Evolutionary conservation across 2,329 filamentous ascomycete species (phyloP).

Genomic region (Colletotrichum phormii): DNA sequence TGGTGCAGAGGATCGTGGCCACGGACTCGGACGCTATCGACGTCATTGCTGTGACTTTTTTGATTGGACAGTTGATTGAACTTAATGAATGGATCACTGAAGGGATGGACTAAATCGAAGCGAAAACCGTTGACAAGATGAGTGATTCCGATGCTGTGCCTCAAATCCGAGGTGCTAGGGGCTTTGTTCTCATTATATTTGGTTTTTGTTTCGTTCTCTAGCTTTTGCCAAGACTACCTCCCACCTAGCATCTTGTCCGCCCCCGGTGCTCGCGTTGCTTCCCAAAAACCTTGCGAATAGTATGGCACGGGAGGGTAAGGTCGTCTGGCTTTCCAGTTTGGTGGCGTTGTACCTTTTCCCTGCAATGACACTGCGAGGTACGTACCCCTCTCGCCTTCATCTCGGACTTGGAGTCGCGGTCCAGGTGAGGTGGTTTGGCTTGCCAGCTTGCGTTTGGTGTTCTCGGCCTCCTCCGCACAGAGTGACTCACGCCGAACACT

Average conservation of each 20-base stretch:
- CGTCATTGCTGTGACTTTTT: conserved; percentile 49
- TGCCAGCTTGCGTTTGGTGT: not conserved
- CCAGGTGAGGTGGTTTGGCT: not conserved
- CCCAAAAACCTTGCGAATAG: not conserved
- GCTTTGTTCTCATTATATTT: not conserved
- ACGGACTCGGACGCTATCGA: conserved; percentile 63
- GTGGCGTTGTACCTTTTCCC: conserved; percentile 3
- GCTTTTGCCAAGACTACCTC: not conserved
- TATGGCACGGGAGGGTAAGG: not conserved
- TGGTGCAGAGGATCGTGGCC: conserved; percentile 69
- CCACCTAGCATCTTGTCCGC: too few species aligned
- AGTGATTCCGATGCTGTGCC: not conserved
- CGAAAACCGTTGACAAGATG: not conserved
- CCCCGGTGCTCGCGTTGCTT: not conserved
- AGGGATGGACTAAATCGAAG: not conserved
- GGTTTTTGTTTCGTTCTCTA: not conserved
- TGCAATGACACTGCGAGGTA: not conserved
- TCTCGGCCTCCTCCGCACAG: not conserved
- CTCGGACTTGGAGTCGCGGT: not conserved
- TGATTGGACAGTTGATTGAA: not conserved
- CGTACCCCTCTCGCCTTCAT: not conserved
- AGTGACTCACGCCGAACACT: conserved; percentile 34
- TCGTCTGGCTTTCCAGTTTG: not conserved
- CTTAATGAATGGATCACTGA: not conserved
- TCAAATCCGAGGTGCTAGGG: not conserved